Base-by-base conservation (phyloP, 768 basidiomycete species). In the Psilocybe cyanescens region DNA sequence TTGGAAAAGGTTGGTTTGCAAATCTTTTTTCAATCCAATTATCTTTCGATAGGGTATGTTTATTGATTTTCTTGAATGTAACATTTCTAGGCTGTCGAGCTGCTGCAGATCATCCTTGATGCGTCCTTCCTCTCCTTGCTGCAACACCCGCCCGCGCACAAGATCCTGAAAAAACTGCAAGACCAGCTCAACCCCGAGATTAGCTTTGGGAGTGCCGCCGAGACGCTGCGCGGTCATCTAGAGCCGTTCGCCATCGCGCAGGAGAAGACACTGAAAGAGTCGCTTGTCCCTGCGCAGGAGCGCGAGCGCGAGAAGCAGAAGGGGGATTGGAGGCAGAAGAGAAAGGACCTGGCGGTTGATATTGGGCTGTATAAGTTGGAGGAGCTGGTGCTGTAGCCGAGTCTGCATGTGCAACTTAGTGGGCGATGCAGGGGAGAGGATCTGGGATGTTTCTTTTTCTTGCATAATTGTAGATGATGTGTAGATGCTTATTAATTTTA, bases 341-440 rank as follows among this genome's bases (percentile, higher is more conserved):
- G 76, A 68, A 86, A 83, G 71, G 59, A 58, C 1, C 73, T 60
- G 17, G 79, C 75, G 31, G 76, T 85, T 57, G 80, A 78, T 35
- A 78, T 91, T 57, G 89, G 89, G 19, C 66, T 86, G 65, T 92
- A 93, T 73, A 86, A 85, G 72, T 69, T 93, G 61, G 91, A 93
- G 66, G 88, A 91, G 67, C 76, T 94, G 64, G 75, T 81, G 35
- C 71, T 91, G 61, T 90, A 76, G 63, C 41, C 24, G 24, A 2
- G 24, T 24, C 24, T 24, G 24, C 24, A 24, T 24, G 24, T 24
- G 24, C 24, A 24, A 24, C 24, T 24, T 24, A 24, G 24, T 24
- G 24, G 24, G 54, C 50, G 47, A 8, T 11, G 24, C 1, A 8
- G 47, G 8, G 6, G 6, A 44, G n/a, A 44, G 41, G n/a, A 5